Evolutionary conservation across 345 rosid species (phyloP).

Genomic region (Triadica sebifera): DNA sequence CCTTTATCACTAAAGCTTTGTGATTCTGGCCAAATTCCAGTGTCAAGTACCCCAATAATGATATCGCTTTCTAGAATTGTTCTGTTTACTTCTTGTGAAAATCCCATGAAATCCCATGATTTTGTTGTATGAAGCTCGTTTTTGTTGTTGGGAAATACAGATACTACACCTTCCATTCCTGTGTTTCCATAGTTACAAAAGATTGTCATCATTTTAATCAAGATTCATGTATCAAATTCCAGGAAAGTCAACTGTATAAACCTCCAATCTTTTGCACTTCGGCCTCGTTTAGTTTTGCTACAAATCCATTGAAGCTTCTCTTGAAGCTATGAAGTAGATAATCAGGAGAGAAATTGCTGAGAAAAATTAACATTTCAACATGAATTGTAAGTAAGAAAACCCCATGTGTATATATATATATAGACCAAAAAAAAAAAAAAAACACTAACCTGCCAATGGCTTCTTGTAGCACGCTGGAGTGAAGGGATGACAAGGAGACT

Average conservation of each 20-base stretch:
- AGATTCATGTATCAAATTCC: too few relatives aligned
- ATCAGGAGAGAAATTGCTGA: conserved; percentile 13
- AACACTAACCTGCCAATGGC: conserved; percentile 20
- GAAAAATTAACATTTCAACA: neutral
- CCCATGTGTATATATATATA: too few relatives aligned
- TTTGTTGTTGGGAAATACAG: conserved; percentile 9
- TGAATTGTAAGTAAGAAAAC: too few relatives aligned
- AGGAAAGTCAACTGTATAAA: neutral
- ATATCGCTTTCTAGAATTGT: neutral
- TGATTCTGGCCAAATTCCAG: conserved; percentile 17
- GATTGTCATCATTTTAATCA: too few relatives aligned
- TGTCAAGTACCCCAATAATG: conserved; percentile 12
- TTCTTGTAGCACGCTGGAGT: conserved; percentile 21
- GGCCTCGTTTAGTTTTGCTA: conserved; percentile 20
- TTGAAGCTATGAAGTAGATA: conserved; percentile 24
- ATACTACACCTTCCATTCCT: conserved; percentile 10
- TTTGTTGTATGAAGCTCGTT: conserved; percentile 2
- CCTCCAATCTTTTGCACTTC: conserved; percentile 25
- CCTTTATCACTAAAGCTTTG: conserved; percentile 6
- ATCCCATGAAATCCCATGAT: conserved; percentile 20
- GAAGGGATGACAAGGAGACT: conserved; percentile 1
- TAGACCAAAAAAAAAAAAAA: neutral
- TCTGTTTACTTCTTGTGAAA: neutral
- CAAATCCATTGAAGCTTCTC: conserved; percentile 37
- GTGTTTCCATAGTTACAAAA: conserved; percentile 12